These are phyloP conservation scores for Backusella mclennaniae DNA, from an alignment of 192 early-diverging fungal genomes.

Conservation along the genomic window DNA sequence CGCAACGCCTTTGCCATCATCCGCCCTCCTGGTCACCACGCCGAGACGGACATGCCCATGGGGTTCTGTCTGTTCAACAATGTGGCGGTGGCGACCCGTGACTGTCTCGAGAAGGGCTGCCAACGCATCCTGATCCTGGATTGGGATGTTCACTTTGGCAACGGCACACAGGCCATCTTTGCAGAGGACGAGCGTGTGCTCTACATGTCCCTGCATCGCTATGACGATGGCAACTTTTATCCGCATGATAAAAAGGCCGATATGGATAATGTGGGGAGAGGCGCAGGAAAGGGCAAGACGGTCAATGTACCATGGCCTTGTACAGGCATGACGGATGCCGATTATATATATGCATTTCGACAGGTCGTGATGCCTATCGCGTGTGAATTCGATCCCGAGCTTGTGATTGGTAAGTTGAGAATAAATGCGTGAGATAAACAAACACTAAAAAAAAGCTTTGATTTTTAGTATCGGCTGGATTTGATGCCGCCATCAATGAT, in stretches of 20 bases:
- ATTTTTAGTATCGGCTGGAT: constrained; percentile 77
- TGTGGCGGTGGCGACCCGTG: constrained; percentile 76
- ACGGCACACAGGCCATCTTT: constrained; percentile 87
- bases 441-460: not conserved
- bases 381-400: constrained; percentile 76
- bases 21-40: constrained; percentile 93
- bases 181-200: constrained; percentile 73
- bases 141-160: constrained; percentile 97
- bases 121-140: constrained; percentile 80
- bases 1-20: constrained; percentile 84
- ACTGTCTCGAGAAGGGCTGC: constrained; percentile 47
- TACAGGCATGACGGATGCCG: constrained; percentile 73
- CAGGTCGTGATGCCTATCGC: constrained; percentile 80
- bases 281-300: constrained; percentile 62
- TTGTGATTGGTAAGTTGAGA: constrained; percentile 55
- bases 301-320: constrained; percentile 87
- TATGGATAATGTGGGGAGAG: constrained; percentile 55
- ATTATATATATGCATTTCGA: constrained; percentile 85
- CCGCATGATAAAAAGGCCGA: constrained; percentile 59
- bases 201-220: constrained; percentile 84
- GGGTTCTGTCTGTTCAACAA: constrained; percentile 93
- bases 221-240: constrained; percentile 78
- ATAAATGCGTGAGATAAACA: not conserved
- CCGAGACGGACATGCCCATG: constrained; percentile 68
- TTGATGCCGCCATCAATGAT: constrained; percentile 85